Conservation (phyloP, 1,139 yeast genomes). For the Citeromyces hawaiiensis region DNA sequence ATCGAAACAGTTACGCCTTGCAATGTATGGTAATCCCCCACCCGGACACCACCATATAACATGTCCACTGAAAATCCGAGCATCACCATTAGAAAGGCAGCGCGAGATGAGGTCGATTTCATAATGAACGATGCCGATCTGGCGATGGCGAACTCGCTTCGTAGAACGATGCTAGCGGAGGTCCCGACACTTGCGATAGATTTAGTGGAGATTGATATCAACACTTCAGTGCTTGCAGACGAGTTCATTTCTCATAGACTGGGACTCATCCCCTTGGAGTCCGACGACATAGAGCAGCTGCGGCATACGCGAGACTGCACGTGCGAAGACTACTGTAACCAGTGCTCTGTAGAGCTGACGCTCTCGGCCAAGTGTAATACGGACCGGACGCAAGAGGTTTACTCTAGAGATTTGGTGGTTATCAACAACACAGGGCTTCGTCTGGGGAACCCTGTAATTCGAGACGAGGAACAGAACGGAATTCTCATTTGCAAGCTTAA, state of each 20-base stretch:
- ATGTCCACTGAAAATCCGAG: conserved; percentile 41
- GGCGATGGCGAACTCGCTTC: conserved; percentile 81
- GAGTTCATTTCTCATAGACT: conserved; percentile 89
- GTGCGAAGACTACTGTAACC: conserved; percentile 93
- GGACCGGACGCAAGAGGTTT: conserved; percentile 81
- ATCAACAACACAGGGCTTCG: conserved; percentile 25
- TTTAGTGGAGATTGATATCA: conserved; percentile 84
- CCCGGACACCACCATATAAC: neutral
- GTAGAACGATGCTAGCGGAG: conserved; percentile 90
- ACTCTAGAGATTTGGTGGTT: conserved; percentile 70
- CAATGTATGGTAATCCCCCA: neutral
- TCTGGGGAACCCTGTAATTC: conserved; percentile 75
- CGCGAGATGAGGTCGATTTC: conserved; percentile 79
- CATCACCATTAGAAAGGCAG: conserved; percentile 79
- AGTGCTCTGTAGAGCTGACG: conserved; percentile 81
- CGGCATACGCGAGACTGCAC: conserved; percentile 90
- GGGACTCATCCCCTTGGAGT: conserved; percentile 81
- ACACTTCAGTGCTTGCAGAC: conserved; percentile 92
- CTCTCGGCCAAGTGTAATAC: conserved; percentile 69
- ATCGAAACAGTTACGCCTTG: no score
- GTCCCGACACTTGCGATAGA: conserved; percentile 95
- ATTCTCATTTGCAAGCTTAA: conserved; percentile 82
- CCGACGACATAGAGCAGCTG: conserved; percentile 69
- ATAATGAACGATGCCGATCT: conserved; percentile 80
- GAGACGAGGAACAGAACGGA: conserved; percentile 70